Evolutionary conservation across 1,139 yeast species (phyloP), one percentile per base, ranked within the genome.

Genomic region (Magnusiomyces ingens): DNA sequence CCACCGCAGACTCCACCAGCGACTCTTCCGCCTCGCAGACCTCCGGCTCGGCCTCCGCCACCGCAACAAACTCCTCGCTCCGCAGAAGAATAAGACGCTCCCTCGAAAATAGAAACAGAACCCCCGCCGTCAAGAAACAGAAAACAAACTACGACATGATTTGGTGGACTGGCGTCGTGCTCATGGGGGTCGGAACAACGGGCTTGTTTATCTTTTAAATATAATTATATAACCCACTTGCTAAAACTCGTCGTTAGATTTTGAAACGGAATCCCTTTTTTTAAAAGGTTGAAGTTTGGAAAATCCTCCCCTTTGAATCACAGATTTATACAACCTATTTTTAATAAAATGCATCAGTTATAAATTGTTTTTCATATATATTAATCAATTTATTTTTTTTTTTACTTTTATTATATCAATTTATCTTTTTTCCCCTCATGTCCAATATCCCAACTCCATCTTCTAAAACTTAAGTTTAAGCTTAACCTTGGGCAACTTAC

Each of bases 81-180:
- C 13, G 55, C 67, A 79, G 58, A 73, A 71, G 75, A 58, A 78
- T 87, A 52, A 82, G 80, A 67, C 78, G 95, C 67, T 75, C 88
- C 15, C 75, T 90, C 63, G 95, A 87, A 64, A 90, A 90, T 72
- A 81, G 81, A 69, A 81, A 80, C 63, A 82, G 83, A 69, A 88
- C 96, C 1, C 84, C 79, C 56, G 97, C 96, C 2, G 75, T 78
- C 36, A 76, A 76, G 60, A 75, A 72, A 50, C 65, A 70, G 36
- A 61, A 69, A 17, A 65, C 73, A 55, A 77, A 80, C 52, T 76
- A 73, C 62, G 81, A 81, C 58, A 66, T 70, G 37, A 70, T 78
- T 67, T 79, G 82, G 82, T 79, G 76, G 70, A 54, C 69, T 21
- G 77, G 79, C 18, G 65, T 70, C 4, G 66, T 69, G 12, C 57